Conservation (phyloP, 176 grass and related monocot genomes). For the Oryza brachyantha region DNA sequence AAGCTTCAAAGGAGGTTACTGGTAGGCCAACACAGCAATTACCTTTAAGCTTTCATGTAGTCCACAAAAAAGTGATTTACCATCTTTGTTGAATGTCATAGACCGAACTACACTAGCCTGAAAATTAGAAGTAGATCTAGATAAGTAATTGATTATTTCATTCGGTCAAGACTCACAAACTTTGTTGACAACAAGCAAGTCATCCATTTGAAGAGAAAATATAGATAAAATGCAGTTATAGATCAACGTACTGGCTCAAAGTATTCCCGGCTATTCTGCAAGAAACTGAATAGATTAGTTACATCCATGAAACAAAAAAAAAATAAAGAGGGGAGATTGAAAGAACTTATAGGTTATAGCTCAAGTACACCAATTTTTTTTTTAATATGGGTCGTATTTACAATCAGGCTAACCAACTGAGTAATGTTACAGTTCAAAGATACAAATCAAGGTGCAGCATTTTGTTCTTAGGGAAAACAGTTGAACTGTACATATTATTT, state of each 20-base stretch:
- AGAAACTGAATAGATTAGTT: conserved; percentile 35
- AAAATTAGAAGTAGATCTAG: conserved; percentile 30
- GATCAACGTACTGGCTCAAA: conserved; percentile 32
- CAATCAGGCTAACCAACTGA: conserved; percentile 26
- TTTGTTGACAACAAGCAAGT: conserved; percentile 17
- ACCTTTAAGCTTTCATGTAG: conserved; percentile 97
- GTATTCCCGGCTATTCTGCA: conserved; percentile 49
- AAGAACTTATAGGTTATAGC: not conserved
- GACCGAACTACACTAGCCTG: conserved; percentile 75
- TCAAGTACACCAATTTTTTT: not conserved
- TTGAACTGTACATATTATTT: conserved; percentile 8
- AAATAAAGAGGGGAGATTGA: not conserved
- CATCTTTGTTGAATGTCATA: conserved; percentile 89
- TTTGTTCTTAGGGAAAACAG: not conserved
- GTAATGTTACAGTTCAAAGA: not conserved
- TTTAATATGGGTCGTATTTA: not conserved
- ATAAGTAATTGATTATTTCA: conserved; percentile 35
- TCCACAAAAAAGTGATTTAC: conserved; percentile 83
- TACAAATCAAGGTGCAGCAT: not conserved
- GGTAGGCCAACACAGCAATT: conserved; percentile 19
- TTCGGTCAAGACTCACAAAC: not conserved
- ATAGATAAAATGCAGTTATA: conserved; percentile 17
- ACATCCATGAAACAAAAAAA: conserved; percentile 15
- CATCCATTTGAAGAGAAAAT: conserved; percentile 26
- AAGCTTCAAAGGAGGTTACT: not conserved